Evolutionary conservation across 2,329 filamentous ascomycete genomes (phyloP).

Genomic region (Cyphellophora europaea): DNA sequence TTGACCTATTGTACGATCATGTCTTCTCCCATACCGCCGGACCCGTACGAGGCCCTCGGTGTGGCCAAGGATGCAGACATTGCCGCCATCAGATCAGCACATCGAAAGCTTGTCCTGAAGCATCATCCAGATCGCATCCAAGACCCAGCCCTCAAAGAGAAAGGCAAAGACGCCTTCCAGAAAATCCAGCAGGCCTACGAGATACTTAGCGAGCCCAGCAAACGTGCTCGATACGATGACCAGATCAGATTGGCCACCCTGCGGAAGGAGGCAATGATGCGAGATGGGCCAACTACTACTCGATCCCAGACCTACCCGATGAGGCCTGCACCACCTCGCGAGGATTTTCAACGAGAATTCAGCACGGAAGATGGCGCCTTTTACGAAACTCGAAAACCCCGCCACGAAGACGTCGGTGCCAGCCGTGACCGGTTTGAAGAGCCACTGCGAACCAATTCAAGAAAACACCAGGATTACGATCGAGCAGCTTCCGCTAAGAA

Average conservation of each 20-base stretch:
- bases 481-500: conserved; percentile 24
- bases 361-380: conserved; percentile 27
- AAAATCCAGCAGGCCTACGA: conserved; percentile 90
- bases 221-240: conserved; percentile 69
- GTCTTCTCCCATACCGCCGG: conserved; percentile 39
- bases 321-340: conserved; percentile 11
- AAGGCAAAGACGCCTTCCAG: conserved; percentile 82
- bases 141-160: conserved; percentile 63
- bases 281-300: conserved; percentile 23
- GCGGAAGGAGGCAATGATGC: conserved; percentile 45
- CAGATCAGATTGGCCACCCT: conserved; percentile 58
- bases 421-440: conserved; percentile 29
- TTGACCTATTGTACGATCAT: no score
- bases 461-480: conserved; percentile 29
- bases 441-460: conserved; percentile 25
- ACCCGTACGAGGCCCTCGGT: conserved; percentile 73
- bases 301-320: conserved; percentile 14
- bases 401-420: conserved; percentile 26
- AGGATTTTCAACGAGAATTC: conserved; percentile 24
- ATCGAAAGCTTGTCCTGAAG: conserved; percentile 78
- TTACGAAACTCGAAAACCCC: conserved; percentile 35
- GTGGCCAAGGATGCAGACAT: conserved; percentile 62
- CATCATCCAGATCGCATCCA: conserved; percentile 89
- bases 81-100: conserved; percentile 64
- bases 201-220: conserved; percentile 67